Evolutionary conservation across 108 stramenopile species (phyloP), one percentile per base, ranked within the genome.

Genomic region (Fragilariopsis cylindrus): DNA sequence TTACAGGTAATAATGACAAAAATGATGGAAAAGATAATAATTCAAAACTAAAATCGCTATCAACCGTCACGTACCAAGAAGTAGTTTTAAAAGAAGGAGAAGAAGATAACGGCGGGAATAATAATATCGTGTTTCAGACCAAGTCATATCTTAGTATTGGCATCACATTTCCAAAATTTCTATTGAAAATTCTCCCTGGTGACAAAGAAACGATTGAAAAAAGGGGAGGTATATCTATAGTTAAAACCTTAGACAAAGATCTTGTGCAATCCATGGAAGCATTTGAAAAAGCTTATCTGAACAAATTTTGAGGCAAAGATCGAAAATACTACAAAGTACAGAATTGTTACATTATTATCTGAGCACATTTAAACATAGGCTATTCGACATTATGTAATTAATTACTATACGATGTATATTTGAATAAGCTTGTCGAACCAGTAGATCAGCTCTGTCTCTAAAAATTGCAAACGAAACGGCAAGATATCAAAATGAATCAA

Each of bases 151-250:
- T 86, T 5, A 11, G 30, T 13, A 64, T 87, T 43, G 48, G 5
- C 4, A 72, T 87, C 21, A 62, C 49, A 12, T 87, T 87, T 50
- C 86, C 86, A 3, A 16, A 45, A 12, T 18, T 81, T n/a, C 48
- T 87, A 4, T 3, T 87, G 48, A 76, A 70, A 54, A 80, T 87
- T 57, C 53, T 87, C 0, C 86, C 86, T 1, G 49, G 74, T 4
- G 69, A 76, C 56, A 87, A 84, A 50, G 83, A 82, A 50, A 84
- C 77, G 68, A 71, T 74, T 19, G 83, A 87, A 65, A 81, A 82
- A 70, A 71, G 68, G 21, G 83, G 79, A 9, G 60, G 75, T 19
- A 57, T 1, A 40, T 44, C 82, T 4, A 71, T 87, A 4, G 3
- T 19, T 40, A 81, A 83, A 60, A 49, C 80, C 1, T 39, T 86